Base-by-base conservation (phyloP, 129 eudicot genomes). In the Flaveria ramosissima region DNA sequence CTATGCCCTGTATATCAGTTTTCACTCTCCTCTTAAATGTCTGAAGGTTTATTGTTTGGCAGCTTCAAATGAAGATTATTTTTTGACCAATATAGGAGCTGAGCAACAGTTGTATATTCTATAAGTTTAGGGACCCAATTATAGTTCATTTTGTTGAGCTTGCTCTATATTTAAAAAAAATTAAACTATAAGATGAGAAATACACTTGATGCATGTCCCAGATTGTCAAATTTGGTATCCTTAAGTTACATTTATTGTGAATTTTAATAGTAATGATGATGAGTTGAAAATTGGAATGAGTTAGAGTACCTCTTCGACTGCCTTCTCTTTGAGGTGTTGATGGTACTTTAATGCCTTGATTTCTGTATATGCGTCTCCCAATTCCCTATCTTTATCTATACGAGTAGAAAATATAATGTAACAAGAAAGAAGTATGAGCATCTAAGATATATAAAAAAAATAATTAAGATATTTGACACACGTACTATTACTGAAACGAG, bases 291-390 rank as follows among this genome's bases (percentile, higher is more conserved):
- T 30, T 41, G 15, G 0, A n/a, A 26, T 3, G 15, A 66, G 24
- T 19, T 52, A 20, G 21, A 32, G 12, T 71, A 90, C 96, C 94
- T 88, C 98, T 83, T 92, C 90, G 56, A 86, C 94, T 20, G 98
- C 96, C 83, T 85, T 90, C 74, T 85, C 88, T 78, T 85, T 90
- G 21, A 92, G 89, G 72, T 89, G 94, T 36, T 88, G 88, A 15
- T 94, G 92, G 70, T 84, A 79, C 85, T 84, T 93, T 76, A 93
- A 62, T 17, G 89, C 91, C 77, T 87, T 93, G 75, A 93, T 93
- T 85, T 93, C 96, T 67, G 88, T 80, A 81, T 86, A 84, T 59
- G 91, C 87, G 68, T 90, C 97, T 83, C 93, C 97, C 74, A 93
- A 47, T 69, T 88, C 96, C 84, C 98, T 88, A 23, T 90, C 97